Base-by-base conservation (phyloP, 331 rosid species). In the Saraca asoca region DNA sequence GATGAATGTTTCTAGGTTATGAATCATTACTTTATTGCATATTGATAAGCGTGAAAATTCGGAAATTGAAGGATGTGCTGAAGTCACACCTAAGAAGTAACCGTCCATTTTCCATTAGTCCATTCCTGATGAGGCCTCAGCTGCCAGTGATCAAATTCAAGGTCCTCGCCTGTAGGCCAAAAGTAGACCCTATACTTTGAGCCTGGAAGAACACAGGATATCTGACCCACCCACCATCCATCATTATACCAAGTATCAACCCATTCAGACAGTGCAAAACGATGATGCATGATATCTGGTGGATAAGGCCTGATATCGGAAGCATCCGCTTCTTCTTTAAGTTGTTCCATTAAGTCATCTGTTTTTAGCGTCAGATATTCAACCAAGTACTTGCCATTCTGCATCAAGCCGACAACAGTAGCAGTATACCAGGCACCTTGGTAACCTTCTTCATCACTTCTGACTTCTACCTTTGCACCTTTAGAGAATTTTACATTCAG, bases 191-290 rank as follows among this genome's bases (percentile, higher is more conserved):
- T 50, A 37, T 81, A 78, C 66, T 57, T 70, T 46, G 53, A 70
- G 18, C 48, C 58, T 50, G 6, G 7, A 16, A 70, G 62, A 73
- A 68, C 64, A 49, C 43, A 14, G 56, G 66, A 74, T 62, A 81
- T 55, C 24, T 66, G 59, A 12, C 86, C 83, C 20, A 64, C 70
- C 86, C 82, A 81, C 86, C 83, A 81, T 42, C 83, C 86, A 2
- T 74, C 86, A 16, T 81, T 78, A 38, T 60, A 74, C 83, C 82
- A 78, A 66, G 57, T 78, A 62, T 78, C 80, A 31, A 78, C 73
- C 44, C 33, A 14, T 51, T 81, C 73, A 7, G 2, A 16, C 37
- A 39, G 14, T 14, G 12, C 49, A 62, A 49, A 81, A 45, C 46
- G 14, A 42, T 2, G 45, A n/a, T 16, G 75, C 6, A 13, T 17